A percentile compares a stretch with the other conserved stretches of the same genome.
Evolutionary conservation across 2,329 filamentous ascomycete genomes (phyloP).

Genomic region (Triangularia verruculosa): DNA sequence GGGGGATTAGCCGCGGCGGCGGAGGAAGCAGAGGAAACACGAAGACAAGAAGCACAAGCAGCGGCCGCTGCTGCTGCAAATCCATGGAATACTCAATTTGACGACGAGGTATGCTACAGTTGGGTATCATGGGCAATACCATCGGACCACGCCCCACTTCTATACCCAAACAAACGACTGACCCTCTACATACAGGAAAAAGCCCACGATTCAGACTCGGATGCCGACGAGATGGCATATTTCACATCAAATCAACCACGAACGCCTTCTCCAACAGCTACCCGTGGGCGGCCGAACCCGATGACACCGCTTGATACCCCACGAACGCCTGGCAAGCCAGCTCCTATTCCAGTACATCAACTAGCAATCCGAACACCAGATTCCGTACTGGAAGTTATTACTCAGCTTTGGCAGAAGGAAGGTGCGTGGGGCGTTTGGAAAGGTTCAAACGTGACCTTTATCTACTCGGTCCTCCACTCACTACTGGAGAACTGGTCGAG

Average conservation of each 20-base stretch:
- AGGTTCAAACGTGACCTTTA: conserved; percentile 84
- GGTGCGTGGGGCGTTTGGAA: conserved; percentile 94
- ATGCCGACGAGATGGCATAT: conserved; percentile 77
- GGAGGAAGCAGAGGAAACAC: conserved; percentile 30
- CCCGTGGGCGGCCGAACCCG: conserved; percentile 36
- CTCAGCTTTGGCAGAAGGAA: conserved; percentile 84
- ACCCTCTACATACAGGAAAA: background rate
- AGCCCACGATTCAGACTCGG: conserved; percentile 58
- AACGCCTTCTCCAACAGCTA: conserved; percentile 49
- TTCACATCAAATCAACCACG: conserved; percentile 67
- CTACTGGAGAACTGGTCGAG: conserved; percentile 90
- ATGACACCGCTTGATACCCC: conserved; percentile 34
- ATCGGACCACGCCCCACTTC: background rate
- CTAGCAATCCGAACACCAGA: conserved; percentile 71
- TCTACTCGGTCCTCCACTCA: conserved; percentile 83
- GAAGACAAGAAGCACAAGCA: conserved; percentile 26
- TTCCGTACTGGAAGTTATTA: conserved; percentile 81
- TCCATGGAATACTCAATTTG: background rate
- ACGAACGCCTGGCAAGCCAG: conserved; percentile 35
- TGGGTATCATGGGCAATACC: background rate
- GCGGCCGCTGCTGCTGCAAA: conserved; percentile 20
- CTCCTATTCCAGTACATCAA: conserved; percentile 50
- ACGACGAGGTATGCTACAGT: conserved; percentile 29
- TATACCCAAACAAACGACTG: background rate
- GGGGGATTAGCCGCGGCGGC: conserved; percentile 35